Base-by-base conservation (phyloP, 352 stramenopile genomes). In the Phytophthora capsici region DNA sequence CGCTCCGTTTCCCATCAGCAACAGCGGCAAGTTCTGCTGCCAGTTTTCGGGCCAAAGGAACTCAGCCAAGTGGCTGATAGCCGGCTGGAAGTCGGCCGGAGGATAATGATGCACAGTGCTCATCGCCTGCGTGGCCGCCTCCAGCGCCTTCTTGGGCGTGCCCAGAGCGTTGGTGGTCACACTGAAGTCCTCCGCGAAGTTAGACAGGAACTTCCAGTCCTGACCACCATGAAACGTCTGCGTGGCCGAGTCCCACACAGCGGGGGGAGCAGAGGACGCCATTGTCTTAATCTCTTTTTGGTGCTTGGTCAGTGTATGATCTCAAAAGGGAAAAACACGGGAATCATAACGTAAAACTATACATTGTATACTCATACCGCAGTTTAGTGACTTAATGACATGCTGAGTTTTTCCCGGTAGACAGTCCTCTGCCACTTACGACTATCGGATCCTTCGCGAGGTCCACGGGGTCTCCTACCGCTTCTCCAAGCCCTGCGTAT, bases 191-290 rank as follows among this genome's bases (percentile, higher is more conserved):
- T 96, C 87, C 2, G 80, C 68, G 53, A 97, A 97, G 81, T 96
- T 97, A 43, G 56, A 28, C 22, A 96, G 73, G 75, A 95, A 95
- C 71, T 94, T 94, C 90, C 90, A 97, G 75, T 97, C 90, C 73
- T 97, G 90, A 23, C 90, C 90, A 58, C 90, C 90, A 63, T 97
- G 90, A 76, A 96, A 97, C 2, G 90, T 96, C 84, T 97, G 90
- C 58, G 90, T 97, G 22, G 62, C 54, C 20, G 86, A 72, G 72
- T 94, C 86, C 86, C 86, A 94, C 22, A 93, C 84, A n/a, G 68
- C 75, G 8, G 71, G 53, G 1, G 55, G 54, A 13, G 58, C 59
- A 19, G 63, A 61, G 2, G 53, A 63, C 8, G 53, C 56, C 63
- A 56, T 59, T 10, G 22, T 26, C 2, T 26, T 22, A 44, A 48